phyloP scores from a whole-genome alignment of 805 yeast genomes.

The Tetrapisispora iriomotensis region DNA sequence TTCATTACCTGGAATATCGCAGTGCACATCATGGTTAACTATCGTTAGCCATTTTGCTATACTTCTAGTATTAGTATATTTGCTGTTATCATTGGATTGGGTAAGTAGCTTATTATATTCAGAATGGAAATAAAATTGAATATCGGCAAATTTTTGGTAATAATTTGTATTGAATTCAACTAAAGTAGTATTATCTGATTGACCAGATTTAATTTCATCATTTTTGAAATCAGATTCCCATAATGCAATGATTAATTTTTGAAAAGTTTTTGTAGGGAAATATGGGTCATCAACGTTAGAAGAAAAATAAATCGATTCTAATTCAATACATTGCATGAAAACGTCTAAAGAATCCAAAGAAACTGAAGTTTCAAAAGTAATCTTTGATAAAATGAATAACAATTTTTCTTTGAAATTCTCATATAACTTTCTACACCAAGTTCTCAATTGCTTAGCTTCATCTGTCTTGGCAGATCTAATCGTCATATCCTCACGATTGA shows the following conservation, averaged over 20 bases:
- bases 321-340: slow-evolving; percentile 42
- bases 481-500: slow-evolving; percentile 24
- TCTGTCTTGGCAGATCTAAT: slow-evolving; percentile 6
- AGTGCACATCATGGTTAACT: slow-evolving; percentile 29
- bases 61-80: slow-evolving; percentile 10
- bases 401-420: slow-evolving; percentile 40
- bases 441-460: slow-evolving; percentile 31
- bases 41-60: slow-evolving; percentile 33
- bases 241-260: slow-evolving; percentile 30
- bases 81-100: slow-evolving; percentile 18
- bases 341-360: slow-evolving; percentile 47
- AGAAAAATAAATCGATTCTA: slow-evolving; percentile 46
- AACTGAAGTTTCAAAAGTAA: slow-evolving; percentile 35
- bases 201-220: slow-evolving; percentile 35
- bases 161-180: slow-evolving; percentile 49
- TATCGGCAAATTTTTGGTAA: slow-evolving; percentile 57
- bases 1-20: slow-evolving; percentile 26
- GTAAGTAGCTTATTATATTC: slow-evolving; percentile 31
- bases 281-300: slow-evolving; percentile 43
- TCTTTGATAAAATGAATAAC: slow-evolving; percentile 33
- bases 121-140: slow-evolving; percentile 63
- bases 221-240: slow-evolving; percentile 24
- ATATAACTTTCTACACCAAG: slow-evolving; percentile 57
- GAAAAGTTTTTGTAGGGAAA: slow-evolving; percentile 52
- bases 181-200: slow-evolving; percentile 36